Conservation (phyloP, 108 stramenopile species). For the Licmophora abbreviata region DNA sequence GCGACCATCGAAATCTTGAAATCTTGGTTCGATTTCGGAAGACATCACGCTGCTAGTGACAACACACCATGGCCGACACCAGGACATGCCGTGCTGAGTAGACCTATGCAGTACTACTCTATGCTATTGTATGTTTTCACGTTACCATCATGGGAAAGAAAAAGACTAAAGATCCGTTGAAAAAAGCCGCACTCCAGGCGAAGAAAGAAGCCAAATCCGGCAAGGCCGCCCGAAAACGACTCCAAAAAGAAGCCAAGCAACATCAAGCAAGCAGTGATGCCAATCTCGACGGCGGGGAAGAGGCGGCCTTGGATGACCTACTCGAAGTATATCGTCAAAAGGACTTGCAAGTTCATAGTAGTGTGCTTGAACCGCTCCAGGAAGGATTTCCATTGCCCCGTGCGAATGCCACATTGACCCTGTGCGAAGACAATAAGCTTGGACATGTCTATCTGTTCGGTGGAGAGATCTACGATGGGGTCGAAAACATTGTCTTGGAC, state of each 20-base stretch:
- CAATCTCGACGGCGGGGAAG: conserved; percentile 12
- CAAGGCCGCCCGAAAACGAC: conserved; percentile 62
- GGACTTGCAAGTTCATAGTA: conserved; percentile 15
- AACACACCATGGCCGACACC: too few species aligned
- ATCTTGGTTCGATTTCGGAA: too few species aligned
- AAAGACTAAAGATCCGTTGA: conserved; percentile 56
- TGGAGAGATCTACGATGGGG: conserved; percentile 94
- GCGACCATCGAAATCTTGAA: too few species aligned
- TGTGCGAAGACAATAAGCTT: conserved; percentile 32
- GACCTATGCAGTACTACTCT: not conserved
- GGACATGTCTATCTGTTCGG: conserved; percentile 86
- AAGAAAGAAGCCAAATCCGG: conserved; percentile 81
- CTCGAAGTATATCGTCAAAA: conserved; percentile 31
- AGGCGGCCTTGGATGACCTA: conserved; percentile 35
- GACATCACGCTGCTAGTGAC: too few species aligned
- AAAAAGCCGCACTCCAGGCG: conserved; percentile 72
- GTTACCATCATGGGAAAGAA: conserved; percentile 55
- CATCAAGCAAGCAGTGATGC: not conserved
- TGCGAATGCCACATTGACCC: conserved; percentile 71
- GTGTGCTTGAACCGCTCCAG: conserved; percentile 24
- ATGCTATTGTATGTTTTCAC: not conserved
- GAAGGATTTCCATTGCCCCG: conserved; percentile 60
- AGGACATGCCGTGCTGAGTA: too few species aligned
- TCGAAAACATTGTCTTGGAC: conserved; percentile 86
- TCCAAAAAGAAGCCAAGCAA: conserved; percentile 42